Conservation (phyloP, 2,329 filamentous ascomycete species). For the Cercospora nicotianae region DNA sequence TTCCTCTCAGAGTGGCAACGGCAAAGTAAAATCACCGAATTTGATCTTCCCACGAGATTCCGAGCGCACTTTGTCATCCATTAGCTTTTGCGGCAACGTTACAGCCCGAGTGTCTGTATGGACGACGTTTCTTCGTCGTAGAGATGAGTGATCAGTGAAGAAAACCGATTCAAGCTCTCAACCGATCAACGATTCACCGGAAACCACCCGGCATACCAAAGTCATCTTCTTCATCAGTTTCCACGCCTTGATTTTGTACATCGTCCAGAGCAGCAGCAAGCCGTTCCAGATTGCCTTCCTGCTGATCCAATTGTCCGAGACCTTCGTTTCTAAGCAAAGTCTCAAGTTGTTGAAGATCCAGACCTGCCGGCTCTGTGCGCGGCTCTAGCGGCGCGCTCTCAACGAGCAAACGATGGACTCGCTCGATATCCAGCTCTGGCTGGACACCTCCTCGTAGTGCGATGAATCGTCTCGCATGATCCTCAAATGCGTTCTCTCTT, state of each 20-base stretch:
- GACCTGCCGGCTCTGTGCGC: not conserved
- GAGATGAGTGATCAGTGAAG: too few species aligned
- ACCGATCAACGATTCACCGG: not conserved
- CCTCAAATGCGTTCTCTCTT: slow-evolving; percentile 12
- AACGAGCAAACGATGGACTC: not conserved
- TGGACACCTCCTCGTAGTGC: slow-evolving; percentile 11
- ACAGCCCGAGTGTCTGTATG: too few species aligned
- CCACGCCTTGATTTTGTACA: not conserved
- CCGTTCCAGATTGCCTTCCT: not conserved
- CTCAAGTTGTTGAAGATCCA: not conserved
- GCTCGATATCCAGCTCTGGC: slow-evolving; percentile 5
- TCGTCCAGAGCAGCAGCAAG: not conserved
- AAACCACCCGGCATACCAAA: not conserved
- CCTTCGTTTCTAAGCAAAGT: not conserved
- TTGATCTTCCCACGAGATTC: too few species aligned
- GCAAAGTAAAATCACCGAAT: too few species aligned
- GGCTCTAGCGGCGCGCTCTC: not conserved
- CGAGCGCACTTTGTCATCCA: too few species aligned
- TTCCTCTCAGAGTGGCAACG: too few species aligned
- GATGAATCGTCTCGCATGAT: slow-evolving; percentile 11
- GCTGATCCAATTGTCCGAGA: not conserved
- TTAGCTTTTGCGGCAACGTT: too few species aligned
- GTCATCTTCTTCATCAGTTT: not conserved
- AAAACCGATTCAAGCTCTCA: too few species aligned
- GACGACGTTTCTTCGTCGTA: too few species aligned